A percentile compares a stretch with the other conserved stretches of the same genome.
Evolutionary conservation across 2,329 filamentous ascomycete species (phyloP).

Genomic region (Fonsecaea monophora): DNA sequence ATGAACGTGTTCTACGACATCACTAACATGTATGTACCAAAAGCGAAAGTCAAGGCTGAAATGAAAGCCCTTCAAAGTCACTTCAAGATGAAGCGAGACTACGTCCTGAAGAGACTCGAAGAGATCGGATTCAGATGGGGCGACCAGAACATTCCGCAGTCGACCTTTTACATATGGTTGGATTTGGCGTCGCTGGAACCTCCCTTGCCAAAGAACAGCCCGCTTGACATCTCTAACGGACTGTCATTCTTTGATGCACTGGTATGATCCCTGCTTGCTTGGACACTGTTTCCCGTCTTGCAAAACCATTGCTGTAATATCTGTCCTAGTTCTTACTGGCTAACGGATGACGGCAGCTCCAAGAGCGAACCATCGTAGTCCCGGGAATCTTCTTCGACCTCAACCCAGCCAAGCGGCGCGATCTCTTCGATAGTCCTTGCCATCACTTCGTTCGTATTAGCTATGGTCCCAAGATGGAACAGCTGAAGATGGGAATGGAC

Average conservation of each 20-base stretch:
- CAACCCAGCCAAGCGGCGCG: constrained; percentile 85
- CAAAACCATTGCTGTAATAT: background rate
- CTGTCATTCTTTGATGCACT: constrained; percentile 97
- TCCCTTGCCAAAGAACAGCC: constrained; percentile 64
- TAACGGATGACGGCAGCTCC: constrained; percentile 53
- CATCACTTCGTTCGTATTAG: constrained; percentile 88
- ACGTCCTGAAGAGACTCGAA: constrained; percentile 77
- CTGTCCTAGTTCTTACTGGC: background rate
- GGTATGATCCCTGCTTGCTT: constrained; percentile 14
- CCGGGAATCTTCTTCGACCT: constrained; percentile 98
- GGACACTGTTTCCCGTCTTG: background rate
- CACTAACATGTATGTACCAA: background rate
- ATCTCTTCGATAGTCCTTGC: constrained; percentile 92
- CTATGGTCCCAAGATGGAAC: constrained; percentile 79
- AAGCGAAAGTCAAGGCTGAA: constrained; percentile 73
- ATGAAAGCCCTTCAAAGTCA: constrained; percentile 89
- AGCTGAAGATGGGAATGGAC: constrained; percentile 78
- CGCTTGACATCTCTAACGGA: constrained; percentile 80
- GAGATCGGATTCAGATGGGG: constrained; percentile 76
- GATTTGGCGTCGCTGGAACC: constrained; percentile 60
- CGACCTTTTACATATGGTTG: constrained; percentile 92
- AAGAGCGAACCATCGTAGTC: constrained; percentile 95
- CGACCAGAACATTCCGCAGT: constrained; percentile 84
- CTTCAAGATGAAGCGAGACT: constrained; percentile 93
- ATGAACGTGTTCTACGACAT: background rate